phyloP scores from a whole-genome alignment of 805 yeast genomes.

The Cyberlindnera maclurae region DNA sequence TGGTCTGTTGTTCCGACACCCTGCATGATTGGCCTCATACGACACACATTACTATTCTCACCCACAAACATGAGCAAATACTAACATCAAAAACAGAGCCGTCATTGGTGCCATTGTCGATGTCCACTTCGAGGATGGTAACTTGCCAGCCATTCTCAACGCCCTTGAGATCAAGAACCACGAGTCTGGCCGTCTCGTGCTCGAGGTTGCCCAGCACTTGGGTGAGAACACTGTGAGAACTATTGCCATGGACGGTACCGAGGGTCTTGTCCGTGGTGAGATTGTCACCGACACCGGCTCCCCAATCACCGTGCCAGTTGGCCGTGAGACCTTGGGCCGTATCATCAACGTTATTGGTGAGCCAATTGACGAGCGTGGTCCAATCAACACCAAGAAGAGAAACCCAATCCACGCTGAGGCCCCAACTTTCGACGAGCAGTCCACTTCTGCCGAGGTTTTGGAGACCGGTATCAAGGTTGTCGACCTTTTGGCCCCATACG shows the following conservation, averaged over 20 bases:
- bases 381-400: conserved; percentile 84
- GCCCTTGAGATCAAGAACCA: conserved; percentile 85
- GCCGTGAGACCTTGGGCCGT: conserved; percentile 98
- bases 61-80: conserved; percentile 17
- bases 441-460: conserved; percentile 95
- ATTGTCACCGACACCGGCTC: conserved; percentile 90
- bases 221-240: conserved; percentile 99
- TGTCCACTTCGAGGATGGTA: conserved; percentile 96
- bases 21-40: no score
- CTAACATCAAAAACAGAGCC: conserved; percentile 45
- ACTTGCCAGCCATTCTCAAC: conserved; percentile 94
- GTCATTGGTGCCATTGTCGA: conserved; percentile 99
- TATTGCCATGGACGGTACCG: conserved; percentile 99
- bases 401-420: conserved; percentile 99
- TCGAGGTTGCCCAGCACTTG: conserved; percentile 99
- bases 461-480: conserved; percentile 99
- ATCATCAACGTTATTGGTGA: conserved; percentile 98
- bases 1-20: no score
- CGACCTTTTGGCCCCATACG: conserved; percentile 98
- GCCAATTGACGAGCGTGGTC: conserved; percentile 99
- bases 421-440: conserved; percentile 93
- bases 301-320: conserved; percentile 98
- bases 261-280: conserved; percentile 98
- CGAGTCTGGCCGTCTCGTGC: conserved; percentile 72
- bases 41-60: no score